Percentiles rank a stretch among this genome's conserved stretches.
These are phyloP conservation scores for Discostella stelligera DNA, from an alignment of 352 stramenopile species.

Conservation along the genomic window DNA sequence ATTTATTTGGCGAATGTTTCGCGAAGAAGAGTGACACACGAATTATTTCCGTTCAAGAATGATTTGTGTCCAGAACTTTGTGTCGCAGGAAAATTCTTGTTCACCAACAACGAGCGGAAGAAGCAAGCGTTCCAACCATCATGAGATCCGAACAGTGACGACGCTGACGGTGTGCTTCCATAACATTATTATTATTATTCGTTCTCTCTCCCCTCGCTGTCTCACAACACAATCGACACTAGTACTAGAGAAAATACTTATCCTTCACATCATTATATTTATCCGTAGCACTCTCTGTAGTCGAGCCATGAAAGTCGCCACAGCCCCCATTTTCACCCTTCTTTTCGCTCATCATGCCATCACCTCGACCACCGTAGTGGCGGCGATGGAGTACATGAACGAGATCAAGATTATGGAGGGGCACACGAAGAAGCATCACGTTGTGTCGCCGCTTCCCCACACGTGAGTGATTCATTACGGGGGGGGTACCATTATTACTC, in stretches of 20 bases:
- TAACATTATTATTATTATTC: no score
- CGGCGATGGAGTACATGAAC: conserved; percentile 36
- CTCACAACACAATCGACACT: no score
- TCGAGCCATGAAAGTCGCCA: neutral
- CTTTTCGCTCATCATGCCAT: conserved; percentile 1
- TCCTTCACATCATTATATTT: neutral
- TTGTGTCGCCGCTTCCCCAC: conserved; percentile 44
- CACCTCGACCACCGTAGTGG: conserved; percentile 6
- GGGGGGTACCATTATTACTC: no score
- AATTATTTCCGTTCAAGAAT: neutral
- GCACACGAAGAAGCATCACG: conserved; percentile 37
- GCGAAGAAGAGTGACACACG: neutral
- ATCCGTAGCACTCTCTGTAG: no score
- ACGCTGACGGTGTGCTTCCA: no score
- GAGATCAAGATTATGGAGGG: conserved; percentile 49
- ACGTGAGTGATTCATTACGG: conserved; percentile 39
- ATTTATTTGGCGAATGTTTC: neutral
- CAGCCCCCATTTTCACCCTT: neutral
- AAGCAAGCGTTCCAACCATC: no score
- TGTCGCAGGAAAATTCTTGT: neutral
- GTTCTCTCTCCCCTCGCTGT: no score
- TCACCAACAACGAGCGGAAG: no score
- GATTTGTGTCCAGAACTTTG: neutral
- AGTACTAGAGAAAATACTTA: no score
- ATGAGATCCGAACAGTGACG: neutral